phyloP scores from a whole-genome alignment of 202 grass and related monocot genomes.

The Hordeum pubiflorum region DNA sequence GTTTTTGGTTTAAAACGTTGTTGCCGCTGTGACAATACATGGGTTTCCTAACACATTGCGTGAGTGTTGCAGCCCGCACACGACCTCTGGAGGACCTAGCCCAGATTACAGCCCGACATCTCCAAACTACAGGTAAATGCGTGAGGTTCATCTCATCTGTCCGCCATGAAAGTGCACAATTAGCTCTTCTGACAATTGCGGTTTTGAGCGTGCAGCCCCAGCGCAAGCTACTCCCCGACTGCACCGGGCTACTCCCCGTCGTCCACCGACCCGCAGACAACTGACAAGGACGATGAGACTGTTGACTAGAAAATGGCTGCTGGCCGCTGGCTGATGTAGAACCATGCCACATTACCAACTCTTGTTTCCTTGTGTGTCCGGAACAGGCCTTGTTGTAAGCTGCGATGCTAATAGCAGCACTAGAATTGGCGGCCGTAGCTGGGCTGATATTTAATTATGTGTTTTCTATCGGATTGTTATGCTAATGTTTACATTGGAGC shows the following conservation, averaged over 20 bases:
- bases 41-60: not conserved
- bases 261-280: slow-evolving; percentile 40
- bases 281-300: slow-evolving; percentile 51
- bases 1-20: not conserved
- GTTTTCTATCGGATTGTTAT: not conserved
- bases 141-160: not conserved
- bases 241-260: slow-evolving; percentile 84
- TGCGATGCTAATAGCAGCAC: slow-evolving; percentile 24
- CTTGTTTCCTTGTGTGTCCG: not conserved
- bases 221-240: slow-evolving; percentile 84
- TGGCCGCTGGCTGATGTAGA: not conserved
- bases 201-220: slow-evolving; percentile 49
- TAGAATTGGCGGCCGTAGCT: not conserved
- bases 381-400: not conserved
- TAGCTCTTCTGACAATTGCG: slow-evolving; percentile 2
- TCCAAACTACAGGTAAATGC: slow-evolving; percentile 67
- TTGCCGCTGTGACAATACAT: not conserved
- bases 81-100: slow-evolving; percentile 53
- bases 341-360: not conserved
- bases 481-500: not conserved
- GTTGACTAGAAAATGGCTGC: not conserved
- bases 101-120: slow-evolving; percentile 79
- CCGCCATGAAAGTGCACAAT: not conserved
- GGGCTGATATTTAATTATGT: not conserved
- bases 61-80: slow-evolving; percentile 45